phyloP scores from a whole-genome alignment of 1,284 basidiomycete genomes.

The Tetrapyrgos nigripes region DNA sequence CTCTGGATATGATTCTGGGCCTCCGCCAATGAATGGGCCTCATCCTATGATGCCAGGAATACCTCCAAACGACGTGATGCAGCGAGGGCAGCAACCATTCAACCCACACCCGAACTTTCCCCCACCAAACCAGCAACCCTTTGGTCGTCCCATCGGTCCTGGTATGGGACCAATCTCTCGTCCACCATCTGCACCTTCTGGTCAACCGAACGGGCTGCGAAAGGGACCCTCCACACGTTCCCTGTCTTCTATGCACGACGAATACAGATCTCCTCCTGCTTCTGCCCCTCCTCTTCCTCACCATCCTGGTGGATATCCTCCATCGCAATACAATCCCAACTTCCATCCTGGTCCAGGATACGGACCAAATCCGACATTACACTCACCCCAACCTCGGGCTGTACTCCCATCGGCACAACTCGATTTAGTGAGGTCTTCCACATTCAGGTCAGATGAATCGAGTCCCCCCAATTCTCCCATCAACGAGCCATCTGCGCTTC shows the following conservation, averaged over 20 bases:
- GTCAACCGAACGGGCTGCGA: constrained; percentile 48
- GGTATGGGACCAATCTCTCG: constrained; percentile 33
- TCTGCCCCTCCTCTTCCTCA: constrained; percentile 57
- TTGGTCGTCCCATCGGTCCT: constrained; percentile 19
- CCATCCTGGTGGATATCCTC: constrained; percentile 46
- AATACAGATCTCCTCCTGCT: constrained; percentile 20
- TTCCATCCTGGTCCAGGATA: constrained; percentile 1
- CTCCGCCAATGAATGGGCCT: constrained; percentile 5
- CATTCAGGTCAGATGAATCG: constrained; percentile 63
- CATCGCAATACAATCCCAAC: constrained; percentile 33
- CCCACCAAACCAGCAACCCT: constrained; percentile 3
- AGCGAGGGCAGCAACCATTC: not conserved
- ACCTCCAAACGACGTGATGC: constrained; percentile 1
- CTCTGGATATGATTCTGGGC: constrained; percentile 2
- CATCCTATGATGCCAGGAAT: not conserved
- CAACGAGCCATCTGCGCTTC: constrained; percentile 53
- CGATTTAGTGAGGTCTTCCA: constrained; percentile 56
- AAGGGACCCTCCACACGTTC: constrained; percentile 71
- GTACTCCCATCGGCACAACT: constrained; percentile 69
- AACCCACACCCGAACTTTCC: not conserved
- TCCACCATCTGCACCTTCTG: constrained; percentile 49
- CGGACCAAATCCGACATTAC: constrained; percentile 44
- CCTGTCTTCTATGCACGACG: constrained; percentile 52
- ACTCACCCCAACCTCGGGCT: constrained; percentile 56
- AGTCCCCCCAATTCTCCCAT: constrained; percentile 83